Percentiles rank a stretch among this genome's conserved stretches.
Conservation (phyloP, 495 filamentous ascomycete genomes). For the Penicillium herquei region DNA sequence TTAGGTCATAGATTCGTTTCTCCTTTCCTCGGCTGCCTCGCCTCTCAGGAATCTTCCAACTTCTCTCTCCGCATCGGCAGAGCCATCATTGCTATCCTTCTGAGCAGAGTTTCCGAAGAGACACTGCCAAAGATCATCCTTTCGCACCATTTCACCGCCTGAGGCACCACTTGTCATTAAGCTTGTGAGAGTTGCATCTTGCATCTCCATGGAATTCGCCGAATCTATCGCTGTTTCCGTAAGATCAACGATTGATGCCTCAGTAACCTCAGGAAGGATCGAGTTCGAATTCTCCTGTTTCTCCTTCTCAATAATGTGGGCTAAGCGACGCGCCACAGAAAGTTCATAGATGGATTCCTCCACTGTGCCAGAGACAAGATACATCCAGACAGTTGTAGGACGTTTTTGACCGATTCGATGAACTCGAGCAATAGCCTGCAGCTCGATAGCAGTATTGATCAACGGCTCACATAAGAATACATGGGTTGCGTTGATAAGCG, state of each 20-base stretch:
- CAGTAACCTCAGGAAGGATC: conserved; percentile 26
- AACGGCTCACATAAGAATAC: conserved; percentile 94
- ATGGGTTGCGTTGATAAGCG: conserved; percentile 87
- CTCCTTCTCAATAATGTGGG: conserved; percentile 62
- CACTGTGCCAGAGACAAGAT: conserved; percentile 82
- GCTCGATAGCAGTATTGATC: conserved; percentile 86
- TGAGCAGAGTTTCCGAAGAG: conserved; percentile 61
- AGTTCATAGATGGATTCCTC: conserved; percentile 88
- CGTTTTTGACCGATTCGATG: conserved; percentile 89
- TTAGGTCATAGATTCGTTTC: conserved; percentile 9
- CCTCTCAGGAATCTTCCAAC: conserved; percentile 45
- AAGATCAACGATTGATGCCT: conserved; percentile 26
- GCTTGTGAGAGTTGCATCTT: conserved; percentile 62
- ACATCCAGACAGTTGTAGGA: conserved; percentile 92
- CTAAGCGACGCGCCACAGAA: conserved; percentile 71
- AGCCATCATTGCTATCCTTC: conserved; percentile 17
- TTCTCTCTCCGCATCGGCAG: conserved; percentile 35
- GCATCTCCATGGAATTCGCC: conserved; percentile 79
- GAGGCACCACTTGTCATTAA: conserved; percentile 66
- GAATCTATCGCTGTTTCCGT: conserved; percentile 66
- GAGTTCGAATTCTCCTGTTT: conserved; percentile 20
- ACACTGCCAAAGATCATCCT: conserved; percentile 86
- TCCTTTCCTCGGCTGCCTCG: conserved; percentile 46
- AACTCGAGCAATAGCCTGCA: conserved; percentile 91
- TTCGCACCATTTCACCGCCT: conserved; percentile 77